Evolutionary conservation across 352 stramenopile genomes (phyloP), one percentile per base, ranked within the genome.

Genomic region (Globisporangium camurandrum): DNA sequence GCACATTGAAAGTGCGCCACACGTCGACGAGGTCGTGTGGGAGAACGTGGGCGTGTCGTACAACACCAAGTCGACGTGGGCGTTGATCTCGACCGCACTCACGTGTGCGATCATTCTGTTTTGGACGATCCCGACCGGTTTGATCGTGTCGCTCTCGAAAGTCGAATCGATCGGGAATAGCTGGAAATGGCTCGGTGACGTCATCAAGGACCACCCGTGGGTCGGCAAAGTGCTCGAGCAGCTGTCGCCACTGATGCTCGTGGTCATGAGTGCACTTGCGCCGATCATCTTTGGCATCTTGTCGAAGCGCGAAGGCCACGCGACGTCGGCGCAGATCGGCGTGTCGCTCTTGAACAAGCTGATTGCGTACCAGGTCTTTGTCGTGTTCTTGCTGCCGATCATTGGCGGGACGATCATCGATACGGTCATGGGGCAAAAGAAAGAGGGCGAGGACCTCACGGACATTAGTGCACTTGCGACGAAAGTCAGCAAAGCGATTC

Each of bases 331-430:
- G 24, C 70, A 86, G 42, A 69, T 91, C 14, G 65, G 84, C 46
- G 76, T 76, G 16, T 83, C 66, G 45, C 67, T 80, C 12, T 91
- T 91, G 52, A 69, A 69, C 14, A 91, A 91, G 60, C 60, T 91
- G 2, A 77, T 69, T 54, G 82, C 77, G 55, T 88, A 86, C 49
- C 79, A 91, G 56, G 64, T 85, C 26, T 79, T 91, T 52, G 76
- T 88, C 57, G 85, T 86, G 67, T 91, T 91, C 40, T 91, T 91
- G 49, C 76, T 91, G 27, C 79, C 79, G 26, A 71, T 70, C 19
- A 62, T 91, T 9, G 75, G 72, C 5, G 79, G 79, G 3, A 86
- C 79, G 14, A 64, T 86, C 37, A 69, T 88, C 39, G 66, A 61
- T n/a, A n/a, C n/a, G n/a, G n/a, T n/a, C n/a, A n/a, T n/a, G n/a